A percentile compares a stretch with the other conserved stretches of the same genome.
These are phyloP conservation scores for Pyrus pyrifolia DNA, from an alignment of 306 rosid genomes.

Conservation along the genomic window DNA sequence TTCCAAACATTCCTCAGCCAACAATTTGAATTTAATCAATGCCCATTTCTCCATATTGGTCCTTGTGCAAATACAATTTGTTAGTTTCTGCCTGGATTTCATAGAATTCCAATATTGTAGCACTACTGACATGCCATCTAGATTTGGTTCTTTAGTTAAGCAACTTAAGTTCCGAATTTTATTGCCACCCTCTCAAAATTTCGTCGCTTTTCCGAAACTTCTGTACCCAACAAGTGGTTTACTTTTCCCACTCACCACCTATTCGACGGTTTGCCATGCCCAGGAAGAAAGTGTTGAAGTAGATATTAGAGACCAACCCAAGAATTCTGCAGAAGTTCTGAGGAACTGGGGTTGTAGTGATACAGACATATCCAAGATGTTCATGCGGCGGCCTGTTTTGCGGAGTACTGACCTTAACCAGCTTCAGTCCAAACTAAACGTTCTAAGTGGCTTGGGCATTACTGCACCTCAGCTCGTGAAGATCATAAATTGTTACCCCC, in stretches of 20 bases:
- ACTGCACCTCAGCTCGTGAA: slow-evolving; percentile 49
- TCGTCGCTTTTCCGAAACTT: not conserved
- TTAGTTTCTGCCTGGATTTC: not conserved
- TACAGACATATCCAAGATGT: slow-evolving; percentile 37
- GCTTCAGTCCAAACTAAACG: slow-evolving; percentile 41
- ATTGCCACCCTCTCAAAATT: slow-evolving; percentile 6
- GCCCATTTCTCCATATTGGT: not conserved
- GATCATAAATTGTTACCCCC: slow-evolving; percentile 60
- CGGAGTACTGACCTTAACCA: slow-evolving; percentile 28
- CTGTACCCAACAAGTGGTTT: not conserved
- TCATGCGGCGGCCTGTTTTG: slow-evolving; percentile 38
- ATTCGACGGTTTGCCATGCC: slow-evolving; percentile 46
- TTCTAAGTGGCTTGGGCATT: slow-evolving; percentile 49
- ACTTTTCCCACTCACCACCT: slow-evolving; percentile 33
- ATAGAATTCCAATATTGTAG: not conserved
- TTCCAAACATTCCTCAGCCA: not conserved
- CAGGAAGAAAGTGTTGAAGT: slow-evolving; percentile 17
- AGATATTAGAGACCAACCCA: slow-evolving; percentile 6
- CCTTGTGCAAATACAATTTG: not conserved
- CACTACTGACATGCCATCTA: slow-evolving; percentile 19
- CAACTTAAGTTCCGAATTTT: slow-evolving; percentile 44
- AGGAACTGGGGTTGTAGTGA: slow-evolving; percentile 65
- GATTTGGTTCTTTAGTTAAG: slow-evolving; percentile 26
- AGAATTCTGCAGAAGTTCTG: slow-evolving; percentile 35
- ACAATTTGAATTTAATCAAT: not conserved